Conservation (phyloP, 2,329 filamentous ascomycete genomes). For the Harringtonia lauricola region DNA sequence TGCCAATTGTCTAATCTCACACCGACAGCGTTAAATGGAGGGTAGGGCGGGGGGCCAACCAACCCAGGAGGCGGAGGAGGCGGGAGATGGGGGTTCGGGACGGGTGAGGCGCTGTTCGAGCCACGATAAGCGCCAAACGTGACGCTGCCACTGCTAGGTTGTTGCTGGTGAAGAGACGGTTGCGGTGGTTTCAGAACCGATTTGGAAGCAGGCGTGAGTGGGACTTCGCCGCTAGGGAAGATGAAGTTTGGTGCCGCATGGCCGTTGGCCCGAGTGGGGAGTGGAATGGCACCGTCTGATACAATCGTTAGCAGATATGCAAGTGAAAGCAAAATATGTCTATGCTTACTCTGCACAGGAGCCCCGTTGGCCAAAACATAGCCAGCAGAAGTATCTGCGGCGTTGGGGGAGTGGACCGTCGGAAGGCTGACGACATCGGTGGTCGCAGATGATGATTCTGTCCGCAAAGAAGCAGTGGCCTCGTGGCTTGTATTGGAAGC, state of each 20-base stretch:
- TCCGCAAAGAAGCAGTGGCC: too few relatives aligned
- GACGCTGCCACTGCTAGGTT: slow-evolving; percentile 42
- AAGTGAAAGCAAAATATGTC: too few relatives aligned
- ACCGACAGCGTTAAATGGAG: slow-evolving; percentile 1
- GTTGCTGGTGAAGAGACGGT: slow-evolving; percentile 33
- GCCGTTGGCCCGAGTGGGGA: too few relatives aligned
- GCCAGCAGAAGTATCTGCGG: too few relatives aligned
- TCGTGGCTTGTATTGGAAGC: too few relatives aligned
- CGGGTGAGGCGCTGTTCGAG: slow-evolving; percentile 48
- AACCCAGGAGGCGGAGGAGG: slow-evolving; percentile 13
- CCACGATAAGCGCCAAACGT: slow-evolving; percentile 44
- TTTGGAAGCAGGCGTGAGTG: neutral
- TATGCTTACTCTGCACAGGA: too few relatives aligned
- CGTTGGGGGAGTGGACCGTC: too few relatives aligned
- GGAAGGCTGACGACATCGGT: too few relatives aligned
- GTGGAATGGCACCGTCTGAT: too few relatives aligned
- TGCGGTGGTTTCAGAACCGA: slow-evolving; percentile 1
- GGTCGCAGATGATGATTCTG: too few relatives aligned
- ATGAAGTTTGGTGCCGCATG: neutral
- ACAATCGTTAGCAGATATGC: too few relatives aligned
- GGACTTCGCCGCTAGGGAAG: neutral
- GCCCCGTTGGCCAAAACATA: too few relatives aligned
- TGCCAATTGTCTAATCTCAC: slow-evolving; percentile 9
- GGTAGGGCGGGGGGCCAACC: slow-evolving; percentile 12
- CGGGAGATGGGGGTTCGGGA: slow-evolving; percentile 20